Percentiles rank a stretch among this genome's conserved stretches.
Conservation (phyloP, 495 filamentous ascomycete species). For the Pseudomonodictys pantanalensis region DNA sequence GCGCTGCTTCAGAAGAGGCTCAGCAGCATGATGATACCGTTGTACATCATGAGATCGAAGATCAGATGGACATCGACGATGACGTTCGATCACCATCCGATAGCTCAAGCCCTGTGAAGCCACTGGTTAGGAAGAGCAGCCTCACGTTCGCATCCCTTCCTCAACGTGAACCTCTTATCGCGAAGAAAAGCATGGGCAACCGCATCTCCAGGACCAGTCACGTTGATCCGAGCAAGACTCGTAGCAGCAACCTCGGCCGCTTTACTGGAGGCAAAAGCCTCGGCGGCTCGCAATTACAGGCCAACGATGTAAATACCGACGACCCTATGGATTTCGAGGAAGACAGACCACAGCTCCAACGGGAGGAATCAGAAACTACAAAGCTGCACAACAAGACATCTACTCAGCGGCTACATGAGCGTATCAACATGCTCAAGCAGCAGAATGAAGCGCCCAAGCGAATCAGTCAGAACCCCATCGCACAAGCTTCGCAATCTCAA, state of each 20-base stretch:
- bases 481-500: conserved; percentile 7
- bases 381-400: conserved; percentile 80
- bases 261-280: conserved; percentile 58
- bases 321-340: conserved; percentile 60
- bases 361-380: conserved; percentile 46
- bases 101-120: conserved; percentile 58
- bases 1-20: conserved; percentile 4
- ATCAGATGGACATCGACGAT: conserved; percentile 53
- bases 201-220: conserved; percentile 75
- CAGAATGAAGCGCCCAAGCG: conserved; percentile 59
- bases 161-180: conserved; percentile 79
- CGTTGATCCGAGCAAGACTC: conserved; percentile 60
- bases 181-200: conserved; percentile 72
- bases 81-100: conserved; percentile 59
- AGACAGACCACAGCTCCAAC: conserved; percentile 36
- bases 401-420: conserved; percentile 85
- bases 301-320: conserved; percentile 50
- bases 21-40: conserved; percentile 18
- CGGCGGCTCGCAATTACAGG: conserved; percentile 48
- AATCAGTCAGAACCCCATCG: conserved; percentile 2
- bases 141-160: conserved; percentile 89
- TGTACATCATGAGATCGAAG: conserved; percentile 33
- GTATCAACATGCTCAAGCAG: conserved; percentile 90
- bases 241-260: conserved; percentile 62
- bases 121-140: conserved; percentile 83